phyloP scores from a whole-genome alignment of 805 yeast genomes.

The Sugiyamaella valdiviana region DNA sequence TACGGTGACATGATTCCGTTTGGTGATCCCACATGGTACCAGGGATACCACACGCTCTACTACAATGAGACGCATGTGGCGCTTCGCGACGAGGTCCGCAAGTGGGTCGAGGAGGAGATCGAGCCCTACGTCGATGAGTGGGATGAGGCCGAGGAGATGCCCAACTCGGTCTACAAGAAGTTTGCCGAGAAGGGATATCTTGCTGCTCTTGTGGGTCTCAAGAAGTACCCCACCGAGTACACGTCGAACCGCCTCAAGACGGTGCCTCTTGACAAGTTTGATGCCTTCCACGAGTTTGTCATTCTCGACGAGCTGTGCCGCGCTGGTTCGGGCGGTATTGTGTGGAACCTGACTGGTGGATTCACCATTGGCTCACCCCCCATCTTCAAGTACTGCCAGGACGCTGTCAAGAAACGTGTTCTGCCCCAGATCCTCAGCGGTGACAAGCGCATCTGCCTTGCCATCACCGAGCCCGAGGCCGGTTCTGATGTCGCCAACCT shows the following conservation, averaged over 20 bases:
- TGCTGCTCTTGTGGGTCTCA: constrained; percentile 35
- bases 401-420: constrained; percentile 31
- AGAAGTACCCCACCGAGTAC: constrained; percentile 33
- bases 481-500: constrained; percentile 40
- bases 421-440: constrained; percentile 35
- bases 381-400: constrained; percentile 31
- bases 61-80: constrained; percentile 37
- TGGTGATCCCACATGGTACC: constrained; percentile 37
- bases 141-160: constrained; percentile 36
- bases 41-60: constrained; percentile 35
- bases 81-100: constrained; percentile 36
- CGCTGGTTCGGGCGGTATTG: constrained; percentile 37
- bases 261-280: constrained; percentile 36
- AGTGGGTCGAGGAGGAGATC: constrained; percentile 34
- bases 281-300: constrained; percentile 36
- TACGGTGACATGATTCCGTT: constrained; percentile 33
- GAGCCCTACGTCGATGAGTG: constrained; percentile 39
- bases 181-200: constrained; percentile 37
- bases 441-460: constrained; percentile 35
- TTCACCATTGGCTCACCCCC: constrained; percentile 39
- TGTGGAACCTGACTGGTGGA: constrained; percentile 38
- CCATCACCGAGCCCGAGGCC: constrained; percentile 42
- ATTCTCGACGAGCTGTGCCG: constrained; percentile 36
- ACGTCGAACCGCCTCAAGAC: constrained; percentile 31
- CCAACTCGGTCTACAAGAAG: constrained; percentile 29